Percentiles rank a stretch among this genome's conserved stretches.
Evolutionary conservation across 1,139 yeast species (phyloP).

Genomic region (Yamadazyma mexicana): DNA sequence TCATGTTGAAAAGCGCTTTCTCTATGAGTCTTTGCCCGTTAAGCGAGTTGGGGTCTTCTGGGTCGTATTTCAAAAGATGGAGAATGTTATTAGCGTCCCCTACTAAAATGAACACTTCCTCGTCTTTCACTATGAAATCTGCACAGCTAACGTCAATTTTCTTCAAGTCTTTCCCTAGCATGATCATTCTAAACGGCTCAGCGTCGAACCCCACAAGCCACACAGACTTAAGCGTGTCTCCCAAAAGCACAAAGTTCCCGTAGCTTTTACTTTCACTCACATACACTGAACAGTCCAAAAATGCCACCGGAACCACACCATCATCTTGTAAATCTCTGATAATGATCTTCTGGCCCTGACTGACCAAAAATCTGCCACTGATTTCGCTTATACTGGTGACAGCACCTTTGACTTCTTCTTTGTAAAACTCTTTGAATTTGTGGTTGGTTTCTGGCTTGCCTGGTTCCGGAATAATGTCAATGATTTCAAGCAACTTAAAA

Average conservation of each 20-base stretch:
- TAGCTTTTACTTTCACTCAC: constrained; percentile 79
- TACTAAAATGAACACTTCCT: constrained; percentile 63
- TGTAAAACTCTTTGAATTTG: constrained; percentile 72
- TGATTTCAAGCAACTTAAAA: constrained; percentile 71
- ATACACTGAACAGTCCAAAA: constrained; percentile 79
- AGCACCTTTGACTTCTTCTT: constrained; percentile 83
- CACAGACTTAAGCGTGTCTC: constrained; percentile 79
- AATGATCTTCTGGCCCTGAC: constrained; percentile 86
- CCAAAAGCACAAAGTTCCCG: constrained; percentile 75
- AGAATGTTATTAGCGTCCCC: constrained; percentile 73
- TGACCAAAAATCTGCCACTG: constrained; percentile 78
- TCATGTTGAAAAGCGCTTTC: constrained; percentile 69
- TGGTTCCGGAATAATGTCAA: constrained; percentile 88
- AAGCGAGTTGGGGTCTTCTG: constrained; percentile 81
- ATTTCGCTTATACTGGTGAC: constrained; percentile 77
- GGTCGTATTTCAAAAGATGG: constrained; percentile 83
- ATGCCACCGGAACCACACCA: constrained; percentile 90
- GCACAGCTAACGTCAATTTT: constrained; percentile 61
- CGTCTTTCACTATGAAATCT: constrained; percentile 73
- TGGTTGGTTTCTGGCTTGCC: constrained; percentile 82
- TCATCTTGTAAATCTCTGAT: constrained; percentile 84
- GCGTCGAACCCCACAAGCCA: constrained; percentile 91
- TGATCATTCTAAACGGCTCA: constrained; percentile 86
- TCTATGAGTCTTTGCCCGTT: constrained; percentile 78
- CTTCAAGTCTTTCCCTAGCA: constrained; percentile 73